Evolutionary conservation across 768 basidiomycete species (phyloP), one percentile per base, ranked within the genome.

Genomic region (Leccinum truebloodii): DNA sequence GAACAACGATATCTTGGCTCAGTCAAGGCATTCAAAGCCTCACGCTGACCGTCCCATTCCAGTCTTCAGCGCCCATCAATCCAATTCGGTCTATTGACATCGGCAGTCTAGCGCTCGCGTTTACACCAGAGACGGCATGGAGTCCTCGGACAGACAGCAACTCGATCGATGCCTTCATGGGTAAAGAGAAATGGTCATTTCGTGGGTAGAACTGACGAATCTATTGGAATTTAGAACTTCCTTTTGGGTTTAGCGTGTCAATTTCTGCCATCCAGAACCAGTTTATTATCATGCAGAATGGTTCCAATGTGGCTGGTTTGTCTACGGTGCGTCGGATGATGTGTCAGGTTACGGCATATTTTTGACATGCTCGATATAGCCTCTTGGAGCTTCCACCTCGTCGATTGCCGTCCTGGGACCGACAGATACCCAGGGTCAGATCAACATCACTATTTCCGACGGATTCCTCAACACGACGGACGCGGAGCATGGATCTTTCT

Each of bases 1-100:
- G n/a, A n/a, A n/a, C n/a, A n/a, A n/a, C n/a, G n/a, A n/a, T n/a
- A 58, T 82, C 83, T 8, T 92, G 89, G 89, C 81, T 92, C 16
- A 86, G 80, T 59, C 69, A 77, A 56, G 89, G 87, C 7, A 70
- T 92, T 32, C 69, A 82, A 65, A 78, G 79, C 26, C 79, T 92
- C 20, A 67, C 70, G n/a, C 76, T 90, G 48, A 76, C 77, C 6
- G 87, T 91, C 1, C 89, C 88, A 2, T 87, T 90, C 73, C 80
- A 73, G 59, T 71, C 81, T 46, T 67, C 63, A 34, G 68, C 67
- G 2, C 78, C 83, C 4, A 87, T 90, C 58, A 77, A 83, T 65
- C 86, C 88, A 16, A 90, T 90, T 66, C 79, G 77, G 54, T 75
- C 77, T n/a, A 89, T 91, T 63, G 72, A 76, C 13, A 89, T 91